Conservation (phyloP, 148 eudicot genomes). For the Cornus kousa region DNA sequence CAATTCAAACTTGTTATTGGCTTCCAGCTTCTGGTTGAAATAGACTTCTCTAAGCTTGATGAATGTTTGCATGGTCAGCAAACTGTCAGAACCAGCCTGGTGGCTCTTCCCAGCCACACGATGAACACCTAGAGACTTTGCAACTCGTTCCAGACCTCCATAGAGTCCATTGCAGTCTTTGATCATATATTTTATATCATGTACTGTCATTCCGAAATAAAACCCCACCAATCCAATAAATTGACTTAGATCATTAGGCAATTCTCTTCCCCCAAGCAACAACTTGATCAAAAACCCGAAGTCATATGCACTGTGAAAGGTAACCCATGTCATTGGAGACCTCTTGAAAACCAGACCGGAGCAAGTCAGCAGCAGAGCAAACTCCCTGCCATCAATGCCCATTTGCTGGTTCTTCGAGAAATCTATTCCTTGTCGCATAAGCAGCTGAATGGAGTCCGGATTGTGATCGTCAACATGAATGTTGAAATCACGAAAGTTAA, state of each 20-base stretch:
- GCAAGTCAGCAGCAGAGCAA: neutral
- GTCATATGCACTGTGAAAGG: slow-evolving; percentile 23
- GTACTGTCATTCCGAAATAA: neutral
- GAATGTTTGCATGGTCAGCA: slow-evolving; percentile 16
- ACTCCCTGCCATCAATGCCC: slow-evolving; percentile 4
- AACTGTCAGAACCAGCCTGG: slow-evolving; percentile 19
- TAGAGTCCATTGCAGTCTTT: slow-evolving; percentile 11
- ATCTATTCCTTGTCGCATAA: slow-evolving; percentile 25
- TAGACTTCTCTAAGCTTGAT: neutral
- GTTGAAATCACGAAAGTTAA: slow-evolving; percentile 29
- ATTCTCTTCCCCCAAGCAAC: neutral
- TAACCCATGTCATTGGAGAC: slow-evolving; percentile 6
- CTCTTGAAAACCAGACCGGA: slow-evolving; percentile 12
- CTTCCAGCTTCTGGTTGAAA: neutral
- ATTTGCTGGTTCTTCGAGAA: slow-evolving; percentile 4
- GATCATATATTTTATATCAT: slow-evolving; percentile 16
- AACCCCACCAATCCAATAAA: neutral
- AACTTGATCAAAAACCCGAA: slow-evolving; percentile 19
- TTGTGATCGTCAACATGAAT: neutral
- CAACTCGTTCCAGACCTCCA: slow-evolving; percentile 15
- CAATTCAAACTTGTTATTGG: too few relatives aligned
- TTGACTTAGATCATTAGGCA: neutral
- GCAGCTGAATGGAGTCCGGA: slow-evolving; percentile 6
- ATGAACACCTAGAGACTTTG: slow-evolving; percentile 4
- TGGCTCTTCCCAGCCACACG: slow-evolving; percentile 18